phyloP scores from a whole-genome alignment of 495 filamentous ascomycete genomes.

The Sordaria brevicollis region DNA sequence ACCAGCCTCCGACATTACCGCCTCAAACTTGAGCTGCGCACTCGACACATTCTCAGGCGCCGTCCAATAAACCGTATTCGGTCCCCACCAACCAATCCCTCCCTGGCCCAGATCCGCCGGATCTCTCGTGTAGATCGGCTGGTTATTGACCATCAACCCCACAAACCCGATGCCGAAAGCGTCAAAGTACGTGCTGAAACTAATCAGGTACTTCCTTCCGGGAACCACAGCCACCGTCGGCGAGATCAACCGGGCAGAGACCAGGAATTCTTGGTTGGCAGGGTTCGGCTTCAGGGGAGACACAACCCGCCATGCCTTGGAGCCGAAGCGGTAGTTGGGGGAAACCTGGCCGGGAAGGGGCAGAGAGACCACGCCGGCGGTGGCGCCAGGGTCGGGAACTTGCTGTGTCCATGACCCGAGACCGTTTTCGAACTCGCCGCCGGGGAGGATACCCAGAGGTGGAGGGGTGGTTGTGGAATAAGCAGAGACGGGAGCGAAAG shows the following conservation, averaged over 20 bases:
- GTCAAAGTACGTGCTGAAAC: not conserved
- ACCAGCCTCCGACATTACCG: not conserved
- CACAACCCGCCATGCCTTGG: not conserved
- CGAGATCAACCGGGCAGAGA: constrained; percentile 5
- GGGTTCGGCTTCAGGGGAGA: not conserved
- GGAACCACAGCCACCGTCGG: not conserved
- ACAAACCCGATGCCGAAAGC: not conserved
- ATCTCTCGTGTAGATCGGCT: constrained; percentile 1
- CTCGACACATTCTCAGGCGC: not conserved
- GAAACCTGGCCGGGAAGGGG: not conserved
- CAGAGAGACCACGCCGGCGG: not conserved
- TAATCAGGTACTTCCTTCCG: not conserved
- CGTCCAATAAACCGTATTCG: not conserved
- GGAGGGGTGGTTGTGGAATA: not conserved
- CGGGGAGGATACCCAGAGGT: not conserved
- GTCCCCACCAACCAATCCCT: not conserved
- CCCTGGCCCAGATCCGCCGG: not conserved
- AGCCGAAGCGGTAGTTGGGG: not conserved
- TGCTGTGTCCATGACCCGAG: not conserved
- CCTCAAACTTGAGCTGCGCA: not conserved
- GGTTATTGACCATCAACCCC: constrained; percentile 2
- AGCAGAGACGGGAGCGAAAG: not conserved
- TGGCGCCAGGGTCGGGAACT: not conserved
- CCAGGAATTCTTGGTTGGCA: not conserved
- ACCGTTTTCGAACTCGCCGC: constrained; percentile 3